phyloP scores from a whole-genome alignment of 495 filamentous ascomycete genomes.

The Bryoglossum gracile region DNA sequence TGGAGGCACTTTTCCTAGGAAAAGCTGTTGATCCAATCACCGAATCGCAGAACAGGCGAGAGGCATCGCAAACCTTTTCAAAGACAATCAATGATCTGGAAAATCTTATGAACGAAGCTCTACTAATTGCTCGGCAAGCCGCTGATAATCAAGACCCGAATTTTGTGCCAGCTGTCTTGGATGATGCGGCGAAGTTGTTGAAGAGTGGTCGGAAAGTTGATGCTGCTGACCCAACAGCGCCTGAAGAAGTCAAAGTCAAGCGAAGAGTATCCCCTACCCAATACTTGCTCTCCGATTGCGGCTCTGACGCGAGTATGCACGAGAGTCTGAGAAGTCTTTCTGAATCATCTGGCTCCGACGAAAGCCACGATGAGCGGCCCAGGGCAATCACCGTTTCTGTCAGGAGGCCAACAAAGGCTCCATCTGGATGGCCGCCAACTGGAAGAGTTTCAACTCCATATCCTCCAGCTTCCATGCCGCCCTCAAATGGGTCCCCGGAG shows the following conservation, averaged over 20 bases:
- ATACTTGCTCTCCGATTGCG: too few species aligned
- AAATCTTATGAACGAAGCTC: conserved; percentile 31
- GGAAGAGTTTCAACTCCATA: conserved; percentile 9
- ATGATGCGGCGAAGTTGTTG: conserved; percentile 10
- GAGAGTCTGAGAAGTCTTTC: conserved; percentile 15
- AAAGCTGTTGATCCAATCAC: not conserved
- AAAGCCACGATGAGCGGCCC: conserved; percentile 5
- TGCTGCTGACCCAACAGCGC: conserved; percentile 7
- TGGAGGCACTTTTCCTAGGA: not conserved
- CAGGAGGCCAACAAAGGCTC: not conserved
- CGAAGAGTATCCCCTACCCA: too few species aligned
- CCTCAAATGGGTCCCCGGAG: not conserved
- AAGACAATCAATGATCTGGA: conserved; percentile 32
- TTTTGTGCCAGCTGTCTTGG: conserved; percentile 2
- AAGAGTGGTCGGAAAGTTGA: conserved; percentile 6
- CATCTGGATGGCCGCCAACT: conserved; percentile 14
- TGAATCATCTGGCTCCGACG: not conserved
- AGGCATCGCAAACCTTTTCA: conserved; percentile 17
- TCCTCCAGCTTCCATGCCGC: conserved; percentile 3
- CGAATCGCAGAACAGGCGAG: not conserved
- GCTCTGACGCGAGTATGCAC: conserved; percentile 21
- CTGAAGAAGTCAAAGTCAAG: too few species aligned
- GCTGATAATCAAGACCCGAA: conserved; percentile 17
- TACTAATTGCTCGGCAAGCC: conserved; percentile 30
- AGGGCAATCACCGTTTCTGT: conserved; percentile 1